Evolutionary conservation across 495 filamentous ascomycete genomes (phyloP).

Genomic region (Penicillium riverlandense): DNA sequence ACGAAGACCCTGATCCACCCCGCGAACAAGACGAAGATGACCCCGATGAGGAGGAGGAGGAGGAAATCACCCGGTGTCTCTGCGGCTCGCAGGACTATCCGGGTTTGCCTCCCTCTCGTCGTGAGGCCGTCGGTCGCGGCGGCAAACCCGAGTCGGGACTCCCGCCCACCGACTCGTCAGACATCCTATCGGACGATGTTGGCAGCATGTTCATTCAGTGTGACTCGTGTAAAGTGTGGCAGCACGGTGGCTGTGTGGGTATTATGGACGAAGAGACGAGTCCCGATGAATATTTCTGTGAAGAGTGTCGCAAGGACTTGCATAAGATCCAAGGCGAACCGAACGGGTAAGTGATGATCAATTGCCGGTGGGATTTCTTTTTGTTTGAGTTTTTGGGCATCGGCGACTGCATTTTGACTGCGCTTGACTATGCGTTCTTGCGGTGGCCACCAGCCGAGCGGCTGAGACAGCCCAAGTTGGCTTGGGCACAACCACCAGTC

Average conservation of each 20-base stretch:
- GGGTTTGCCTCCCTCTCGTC: conserved; percentile 63
- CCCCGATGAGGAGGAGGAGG: conserved; percentile 66
- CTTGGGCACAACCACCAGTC: background rate
- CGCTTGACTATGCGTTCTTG: background rate
- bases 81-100: conserved; percentile 94
- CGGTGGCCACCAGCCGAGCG: conserved; percentile 2
- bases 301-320: conserved; percentile 84
- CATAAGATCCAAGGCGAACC: conserved; percentile 72
- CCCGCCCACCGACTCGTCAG: conserved; percentile 27
- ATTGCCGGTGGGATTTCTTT: background rate
- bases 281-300: conserved; percentile 97
- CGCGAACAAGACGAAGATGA: conserved; percentile 56
- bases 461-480: background rate
- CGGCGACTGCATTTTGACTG: conserved; percentile 10
- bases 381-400: conserved; percentile 3
- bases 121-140: conserved; percentile 48
- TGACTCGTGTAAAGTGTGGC: conserved; percentile 97
- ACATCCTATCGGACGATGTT: conserved; percentile 65
- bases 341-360: conserved; percentile 69
- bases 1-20: conserved; percentile 42
- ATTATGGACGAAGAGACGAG: conserved; percentile 88
- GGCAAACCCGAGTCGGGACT: conserved; percentile 50
- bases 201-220: conserved; percentile 98
- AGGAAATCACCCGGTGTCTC: conserved; percentile 90
- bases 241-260: conserved; percentile 96